Evolutionary conservation across 768 basidiomycete species (phyloP).

Genomic region (Artomyces pyxidatus): DNA sequence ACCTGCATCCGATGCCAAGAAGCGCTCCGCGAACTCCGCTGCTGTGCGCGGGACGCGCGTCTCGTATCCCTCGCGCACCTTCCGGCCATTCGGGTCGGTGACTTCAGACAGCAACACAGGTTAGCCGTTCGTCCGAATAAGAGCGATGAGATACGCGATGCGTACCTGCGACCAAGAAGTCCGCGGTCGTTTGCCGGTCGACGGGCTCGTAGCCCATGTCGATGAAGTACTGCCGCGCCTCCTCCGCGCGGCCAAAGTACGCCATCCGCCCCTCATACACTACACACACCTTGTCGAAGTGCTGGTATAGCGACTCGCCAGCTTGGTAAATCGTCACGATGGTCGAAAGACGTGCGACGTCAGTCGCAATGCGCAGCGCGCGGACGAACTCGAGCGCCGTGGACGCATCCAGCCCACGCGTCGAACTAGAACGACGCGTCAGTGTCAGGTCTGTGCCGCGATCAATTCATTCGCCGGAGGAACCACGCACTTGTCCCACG

Average conservation of each 20-base stretch:
- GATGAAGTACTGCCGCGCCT: conserved; percentile 66
- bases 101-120: conserved; percentile 22
- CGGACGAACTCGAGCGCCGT: conserved; percentile 54
- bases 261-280: conserved; percentile 68
- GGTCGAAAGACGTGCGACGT: conserved; percentile 38
- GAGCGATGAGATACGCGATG: background rate
- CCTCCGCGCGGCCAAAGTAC: conserved; percentile 61
- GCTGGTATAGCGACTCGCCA: conserved; percentile 53
- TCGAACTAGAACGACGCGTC: conserved; percentile 29
- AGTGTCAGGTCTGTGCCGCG: background rate
- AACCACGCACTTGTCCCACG: conserved; percentile 73
- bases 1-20: conserved; percentile 29
- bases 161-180: conserved; percentile 44
- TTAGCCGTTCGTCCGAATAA: background rate
- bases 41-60: conserved; percentile 42
- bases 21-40: conserved; percentile 40
- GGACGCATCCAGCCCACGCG: conserved; percentile 43
- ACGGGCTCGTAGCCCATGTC: conserved; percentile 53
- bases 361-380: conserved; percentile 49
- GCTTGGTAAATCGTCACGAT: conserved; percentile 86
- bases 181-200: conserved; percentile 50
- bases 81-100: conserved; percentile 55
- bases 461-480: background rate
- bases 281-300: conserved; percentile 78
- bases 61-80: conserved; percentile 33